Evolutionary conservation across 2,329 filamentous ascomycete species (phyloP).

Genomic region (Ascochyta viciae-villosae): DNA sequence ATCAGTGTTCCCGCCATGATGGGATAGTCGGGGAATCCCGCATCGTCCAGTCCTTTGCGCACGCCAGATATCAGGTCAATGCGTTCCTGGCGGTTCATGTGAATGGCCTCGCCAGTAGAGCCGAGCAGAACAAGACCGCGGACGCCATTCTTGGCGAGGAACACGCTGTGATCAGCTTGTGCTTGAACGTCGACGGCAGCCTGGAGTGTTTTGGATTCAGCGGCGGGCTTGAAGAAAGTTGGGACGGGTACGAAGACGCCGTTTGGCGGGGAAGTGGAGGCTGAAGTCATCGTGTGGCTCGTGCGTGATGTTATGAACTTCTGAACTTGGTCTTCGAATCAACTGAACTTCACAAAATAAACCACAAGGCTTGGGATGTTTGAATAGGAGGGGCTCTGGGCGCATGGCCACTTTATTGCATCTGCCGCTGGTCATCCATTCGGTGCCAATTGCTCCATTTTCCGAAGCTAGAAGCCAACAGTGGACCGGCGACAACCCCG

Average conservation of each 20-base stretch:
- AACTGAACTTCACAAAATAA: neutral
- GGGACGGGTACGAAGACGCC: conserved; percentile 58
- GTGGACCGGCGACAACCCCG: conserved; percentile 35
- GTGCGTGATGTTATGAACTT: conserved; percentile 1
- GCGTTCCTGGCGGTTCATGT: conserved; percentile 66
- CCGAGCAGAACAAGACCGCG: conserved; percentile 68
- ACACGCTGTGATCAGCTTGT: conserved; percentile 65
- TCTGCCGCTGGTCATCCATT: conserved; percentile 18
- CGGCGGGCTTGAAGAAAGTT: conserved; percentile 67
- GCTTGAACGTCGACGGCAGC: conserved; percentile 64
- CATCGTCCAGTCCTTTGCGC: conserved; percentile 61
- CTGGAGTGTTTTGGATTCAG: conserved; percentile 55
- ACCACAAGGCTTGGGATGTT: neutral
- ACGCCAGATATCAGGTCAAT: conserved; percentile 62
- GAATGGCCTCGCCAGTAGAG: conserved; percentile 69
- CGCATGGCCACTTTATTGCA: conserved; percentile 19
- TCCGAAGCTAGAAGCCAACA: conserved; percentile 35
- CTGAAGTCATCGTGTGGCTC: conserved; percentile 14
- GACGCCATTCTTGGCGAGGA: conserved; percentile 67
- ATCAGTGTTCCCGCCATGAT: conserved; percentile 69
- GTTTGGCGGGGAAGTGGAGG: conserved; percentile 30
- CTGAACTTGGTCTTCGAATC: neutral
- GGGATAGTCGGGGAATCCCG: conserved; percentile 65
- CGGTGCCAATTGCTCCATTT: conserved; percentile 34
- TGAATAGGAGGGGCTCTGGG: conserved; percentile 6